Conservation (phyloP, 345 rosid genomes). For the Brassica incana region DNA sequence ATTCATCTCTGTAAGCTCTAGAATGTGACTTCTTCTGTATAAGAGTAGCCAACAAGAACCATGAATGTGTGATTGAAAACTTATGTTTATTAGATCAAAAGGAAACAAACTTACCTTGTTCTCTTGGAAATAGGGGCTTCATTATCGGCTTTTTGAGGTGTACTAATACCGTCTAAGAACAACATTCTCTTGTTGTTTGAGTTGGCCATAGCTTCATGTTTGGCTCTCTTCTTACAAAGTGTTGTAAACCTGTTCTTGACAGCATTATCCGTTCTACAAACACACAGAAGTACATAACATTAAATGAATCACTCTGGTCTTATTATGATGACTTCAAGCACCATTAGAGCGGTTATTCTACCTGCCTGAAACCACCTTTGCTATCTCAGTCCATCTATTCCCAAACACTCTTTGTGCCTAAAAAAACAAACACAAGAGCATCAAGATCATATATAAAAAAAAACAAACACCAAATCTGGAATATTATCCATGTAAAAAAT, state of each 20-base stretch:
- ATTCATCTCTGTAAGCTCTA: slow-evolving; percentile 46
- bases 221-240: slow-evolving; percentile 94
- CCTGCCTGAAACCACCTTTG: slow-evolving; percentile 99
- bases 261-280: slow-evolving; percentile 92
- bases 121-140: slow-evolving; percentile 51
- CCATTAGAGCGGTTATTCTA: slow-evolving; percentile 35
- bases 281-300: slow-evolving; percentile 10
- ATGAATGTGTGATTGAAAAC: not conserved
- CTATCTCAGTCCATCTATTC: slow-evolving; percentile 98
- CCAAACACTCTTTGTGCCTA: slow-evolving; percentile 92
- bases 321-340: slow-evolving; percentile 1
- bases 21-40: slow-evolving; percentile 69
- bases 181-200: slow-evolving; percentile 66
- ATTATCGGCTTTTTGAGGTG: slow-evolving; percentile 32
- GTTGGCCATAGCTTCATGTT: slow-evolving; percentile 77
- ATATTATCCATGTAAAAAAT: slow-evolving; percentile 9
- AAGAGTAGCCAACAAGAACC: slow-evolving; percentile 12
- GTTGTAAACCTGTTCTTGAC: slow-evolving; percentile 97
- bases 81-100: not conserved
- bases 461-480: slow-evolving; percentile 4
- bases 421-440: not conserved
- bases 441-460: not conserved
- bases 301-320: not conserved
- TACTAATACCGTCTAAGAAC: slow-evolving; percentile 41
- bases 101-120: slow-evolving; percentile 42